Percentiles rank a stretch among this genome's conserved stretches.
Evolutionary conservation across 2,329 filamentous ascomycete species (phyloP).

Genomic region (Claviceps monticola): DNA sequence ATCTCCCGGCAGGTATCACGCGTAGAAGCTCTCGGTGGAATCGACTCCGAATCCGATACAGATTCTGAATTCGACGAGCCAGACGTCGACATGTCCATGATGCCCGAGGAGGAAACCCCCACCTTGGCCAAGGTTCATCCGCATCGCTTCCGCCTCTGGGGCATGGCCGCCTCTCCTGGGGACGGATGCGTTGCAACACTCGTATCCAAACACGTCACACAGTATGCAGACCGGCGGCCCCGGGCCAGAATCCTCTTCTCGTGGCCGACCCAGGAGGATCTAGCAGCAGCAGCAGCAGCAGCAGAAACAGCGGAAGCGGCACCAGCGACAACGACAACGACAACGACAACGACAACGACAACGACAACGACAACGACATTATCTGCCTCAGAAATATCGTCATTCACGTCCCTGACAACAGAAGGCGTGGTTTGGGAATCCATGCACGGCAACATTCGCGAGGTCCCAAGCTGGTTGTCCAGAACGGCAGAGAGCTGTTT

Average conservation of each 20-base stretch:
- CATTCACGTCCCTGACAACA: constrained; percentile 26
- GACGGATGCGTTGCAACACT: constrained; percentile 38
- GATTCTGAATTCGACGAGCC: constrained; percentile 7
- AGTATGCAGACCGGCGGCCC: constrained; percentile 30
- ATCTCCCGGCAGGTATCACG: constrained; percentile 30
- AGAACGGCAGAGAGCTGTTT: constrained; percentile 8
- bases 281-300: background rate
- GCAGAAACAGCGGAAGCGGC: background rate
- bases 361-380: background rate
- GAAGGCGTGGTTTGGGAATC: constrained; percentile 43
- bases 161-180: constrained; percentile 36
- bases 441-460: constrained; percentile 40
- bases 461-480: constrained; percentile 27
- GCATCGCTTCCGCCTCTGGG: constrained; percentile 39
- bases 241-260: constrained; percentile 25
- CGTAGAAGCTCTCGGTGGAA: constrained; percentile 26
- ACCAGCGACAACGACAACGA: background rate
- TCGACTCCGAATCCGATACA: constrained; percentile 14
- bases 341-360: background rate
- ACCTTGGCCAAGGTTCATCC: constrained; percentile 30
- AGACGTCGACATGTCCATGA: constrained; percentile 6
- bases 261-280: constrained; percentile 11
- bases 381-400: background rate
- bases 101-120: constrained; percentile 14
- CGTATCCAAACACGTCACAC: constrained; percentile 32